Percentiles rank a stretch among this genome's conserved stretches.
phyloP scores from a whole-genome alignment of 192 early-diverging fungal genomes.

The Obelidium mucronatum region DNA sequence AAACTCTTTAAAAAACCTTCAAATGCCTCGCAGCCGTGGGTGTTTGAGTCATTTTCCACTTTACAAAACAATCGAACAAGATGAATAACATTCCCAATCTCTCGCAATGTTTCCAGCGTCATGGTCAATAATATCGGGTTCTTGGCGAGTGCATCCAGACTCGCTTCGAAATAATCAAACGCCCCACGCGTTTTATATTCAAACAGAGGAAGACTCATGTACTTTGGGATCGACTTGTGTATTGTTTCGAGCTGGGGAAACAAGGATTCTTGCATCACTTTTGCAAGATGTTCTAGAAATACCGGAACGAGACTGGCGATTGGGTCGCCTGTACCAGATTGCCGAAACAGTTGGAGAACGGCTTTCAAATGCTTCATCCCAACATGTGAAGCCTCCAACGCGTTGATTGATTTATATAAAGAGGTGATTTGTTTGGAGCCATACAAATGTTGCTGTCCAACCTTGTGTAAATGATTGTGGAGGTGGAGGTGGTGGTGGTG shows the following conservation, averaged over 20 bases:
- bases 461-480: no score
- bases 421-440: no score
- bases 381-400: no score
- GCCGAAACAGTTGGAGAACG: slow-evolving; percentile 50
- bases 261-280: no score
- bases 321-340: slow-evolving; percentile 42
- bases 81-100: background rate
- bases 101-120: background rate
- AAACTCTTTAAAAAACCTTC: background rate
- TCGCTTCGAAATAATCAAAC: background rate
- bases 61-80: background rate
- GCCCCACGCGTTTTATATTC: slow-evolving; percentile 47
- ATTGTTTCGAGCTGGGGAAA: slow-evolving; percentile 5
- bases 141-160: background rate
- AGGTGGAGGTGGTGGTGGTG: no score
- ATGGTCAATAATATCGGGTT: background rate
- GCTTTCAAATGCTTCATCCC: slow-evolving; percentile 63
- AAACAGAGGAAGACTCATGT: slow-evolving; percentile 52
- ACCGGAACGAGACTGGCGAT: background rate
- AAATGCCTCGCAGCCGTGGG: background rate
- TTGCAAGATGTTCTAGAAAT: background rate
- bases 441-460: no score
- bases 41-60: background rate
- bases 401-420: no score
- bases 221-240: slow-evolving; percentile 48